These are phyloP conservation scores for Sporobolomyces pararoseus DNA, from an alignment of 768 basidiomycete genomes.

Conservation along the genomic window DNA sequence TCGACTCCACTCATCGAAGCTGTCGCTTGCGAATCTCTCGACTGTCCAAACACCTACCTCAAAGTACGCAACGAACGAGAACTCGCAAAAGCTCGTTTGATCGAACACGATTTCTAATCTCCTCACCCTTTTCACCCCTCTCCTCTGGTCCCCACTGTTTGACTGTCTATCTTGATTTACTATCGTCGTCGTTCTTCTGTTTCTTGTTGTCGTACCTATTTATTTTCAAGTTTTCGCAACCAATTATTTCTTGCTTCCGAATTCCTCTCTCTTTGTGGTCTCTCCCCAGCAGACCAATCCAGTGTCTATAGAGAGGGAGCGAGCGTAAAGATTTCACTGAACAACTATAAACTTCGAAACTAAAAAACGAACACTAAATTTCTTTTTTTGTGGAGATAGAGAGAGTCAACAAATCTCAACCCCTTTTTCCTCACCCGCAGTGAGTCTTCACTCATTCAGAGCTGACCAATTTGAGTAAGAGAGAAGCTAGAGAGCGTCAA, in stretches of 20 bases:
- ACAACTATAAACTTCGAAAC: too few species aligned
- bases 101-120: slow-evolving; percentile 20
- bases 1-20: slow-evolving; percentile 57
- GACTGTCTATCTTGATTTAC: too few species aligned
- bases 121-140: neutral
- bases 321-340: too few species aligned
- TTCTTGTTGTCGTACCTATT: slow-evolving; percentile 3
- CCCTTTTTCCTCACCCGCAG: too few species aligned
- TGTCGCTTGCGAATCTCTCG: slow-evolving; percentile 72
- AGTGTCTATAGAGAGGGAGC: neutral
- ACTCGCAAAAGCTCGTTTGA: slow-evolving; percentile 9
- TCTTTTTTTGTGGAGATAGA: neutral
- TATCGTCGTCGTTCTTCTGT: too few species aligned
- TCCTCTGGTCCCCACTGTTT: too few species aligned
- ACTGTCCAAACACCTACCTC: slow-evolving; percentile 58
- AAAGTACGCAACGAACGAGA: slow-evolving; percentile 17
- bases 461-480: neutral
- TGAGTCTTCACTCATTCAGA: neutral
- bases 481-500: neutral
- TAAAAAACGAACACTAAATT: too few species aligned
- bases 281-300: neutral
- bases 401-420: too few species aligned
- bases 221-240: too few species aligned
- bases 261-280: neutral
- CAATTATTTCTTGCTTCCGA: neutral